Evolutionary conservation across 768 basidiomycete species (phyloP), one percentile per base, ranked within the genome.

Genomic region (Butyriboletus loyo): DNA sequence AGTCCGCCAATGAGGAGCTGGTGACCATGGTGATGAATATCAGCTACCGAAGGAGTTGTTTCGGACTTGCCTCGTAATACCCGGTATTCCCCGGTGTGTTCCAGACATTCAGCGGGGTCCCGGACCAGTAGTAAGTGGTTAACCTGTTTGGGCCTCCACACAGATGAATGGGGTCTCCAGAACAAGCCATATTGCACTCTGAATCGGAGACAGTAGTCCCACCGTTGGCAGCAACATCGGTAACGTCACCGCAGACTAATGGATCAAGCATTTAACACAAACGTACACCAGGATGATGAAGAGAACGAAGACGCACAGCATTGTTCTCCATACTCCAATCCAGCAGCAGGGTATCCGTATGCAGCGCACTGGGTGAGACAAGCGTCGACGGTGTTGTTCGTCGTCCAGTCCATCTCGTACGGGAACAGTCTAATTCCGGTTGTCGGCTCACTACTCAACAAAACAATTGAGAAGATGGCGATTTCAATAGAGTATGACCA

Each of bases 301-400:
- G 6, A 50, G 24, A 27, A 19, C 7, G 14, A 32, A 40, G 3
- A 76, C 86, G 62, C 60, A 87, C 87, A 90, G 73, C 89, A 92
- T 61, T 89, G 85, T 55, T 84, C 63, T 14, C 80, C 85, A 46
- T 75, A 87, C 71, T 85, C 89, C 54, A 85, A 73, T 24, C 86
- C 89, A 27, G 83, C 82, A 36, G 79, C 87, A 1, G 84, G 77
- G 62, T 80, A 92, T 8, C 90, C 90, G 57, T 82, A 90, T 1
- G 77, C 74, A 14, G 82, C 77, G 58, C 90, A 92, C 63, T 83
- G 85, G 40, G 67, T 77, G 58, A 90, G 73, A 62, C 90, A 92
- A 1, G 76, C 76, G 1, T 77, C 67, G 5, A 83, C 83, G 4
- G 85, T 80, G 61, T 85, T 89, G 64, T 87, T 88, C 2, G 70